Evolutionary conservation across 2,329 filamentous ascomycete species (phyloP).

Genomic region (Boeremia lycopersici): DNA sequence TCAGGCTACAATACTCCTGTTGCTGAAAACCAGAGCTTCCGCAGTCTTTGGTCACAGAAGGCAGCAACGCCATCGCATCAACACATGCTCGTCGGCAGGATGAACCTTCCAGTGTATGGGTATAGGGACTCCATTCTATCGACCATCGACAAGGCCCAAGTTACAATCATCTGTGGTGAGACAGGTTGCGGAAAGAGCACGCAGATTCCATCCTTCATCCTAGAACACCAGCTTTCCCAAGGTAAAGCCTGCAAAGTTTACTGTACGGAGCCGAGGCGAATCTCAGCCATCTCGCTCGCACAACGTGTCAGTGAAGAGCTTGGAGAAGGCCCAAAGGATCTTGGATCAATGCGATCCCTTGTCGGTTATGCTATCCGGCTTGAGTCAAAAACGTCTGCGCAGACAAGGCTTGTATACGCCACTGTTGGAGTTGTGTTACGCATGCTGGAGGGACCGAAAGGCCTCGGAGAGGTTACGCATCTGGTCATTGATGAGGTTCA

Average conservation of each 20-base stretch:
- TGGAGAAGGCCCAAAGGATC: constrained; percentile 79
- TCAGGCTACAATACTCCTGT: constrained; percentile 40
- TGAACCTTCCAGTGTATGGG: constrained; percentile 86
- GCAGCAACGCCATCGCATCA: constrained; percentile 65
- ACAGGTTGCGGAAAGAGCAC: constrained; percentile 98
- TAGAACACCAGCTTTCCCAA: constrained; percentile 83
- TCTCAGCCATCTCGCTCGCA: constrained; percentile 93
- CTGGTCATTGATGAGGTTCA: constrained; percentile 97
- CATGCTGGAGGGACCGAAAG: constrained; percentile 89
- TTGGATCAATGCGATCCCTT: constrained; percentile 82
- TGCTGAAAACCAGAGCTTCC: constrained; percentile 50
- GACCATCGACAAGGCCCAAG: constrained; percentile 78
- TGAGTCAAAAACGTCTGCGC: constrained; percentile 81
- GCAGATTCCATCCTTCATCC: constrained; percentile 90
- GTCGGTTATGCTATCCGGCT: constrained; percentile 94
- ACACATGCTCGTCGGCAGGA: constrained; percentile 77
- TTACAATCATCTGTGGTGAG: constrained; percentile 93
- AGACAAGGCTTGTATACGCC: constrained; percentile 87
- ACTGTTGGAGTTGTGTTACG: constrained; percentile 93
- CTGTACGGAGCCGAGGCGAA: constrained; percentile 92
- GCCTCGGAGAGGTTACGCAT: constrained; percentile 88
- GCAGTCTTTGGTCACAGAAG: constrained; percentile 60
- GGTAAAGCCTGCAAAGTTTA: constrained; percentile 89
- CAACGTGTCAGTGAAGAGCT: constrained; percentile 93
- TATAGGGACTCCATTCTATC: constrained; percentile 80